Conservation (phyloP, 202 grass and related monocot species). For the Cymbopogon flexuosus region DNA sequence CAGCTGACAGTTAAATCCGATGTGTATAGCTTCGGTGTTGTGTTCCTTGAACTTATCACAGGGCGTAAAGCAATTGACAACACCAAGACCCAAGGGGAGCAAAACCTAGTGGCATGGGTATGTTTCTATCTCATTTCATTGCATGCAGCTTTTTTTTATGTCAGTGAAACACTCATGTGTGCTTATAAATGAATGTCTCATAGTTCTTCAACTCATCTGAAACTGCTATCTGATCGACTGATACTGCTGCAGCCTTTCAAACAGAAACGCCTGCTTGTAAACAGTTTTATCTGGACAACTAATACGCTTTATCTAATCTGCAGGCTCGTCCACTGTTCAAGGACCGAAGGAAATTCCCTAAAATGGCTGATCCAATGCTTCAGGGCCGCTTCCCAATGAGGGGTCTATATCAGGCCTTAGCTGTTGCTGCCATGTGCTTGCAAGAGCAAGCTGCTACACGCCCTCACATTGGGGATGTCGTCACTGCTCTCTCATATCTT, state of each 20-base stretch:
- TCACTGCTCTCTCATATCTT: constrained; percentile 92
- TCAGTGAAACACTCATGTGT: background rate
- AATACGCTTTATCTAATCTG: constrained; percentile 32
- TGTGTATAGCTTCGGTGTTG: constrained; percentile 96
- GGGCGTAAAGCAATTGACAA: constrained; percentile 93
- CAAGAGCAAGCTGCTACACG: constrained; percentile 93
- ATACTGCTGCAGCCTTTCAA: background rate
- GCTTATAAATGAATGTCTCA: background rate
- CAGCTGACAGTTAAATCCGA: constrained; percentile 93
- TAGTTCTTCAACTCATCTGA: background rate
- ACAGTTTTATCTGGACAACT: constrained; percentile 14
- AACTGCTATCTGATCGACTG: background rate
- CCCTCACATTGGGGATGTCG: constrained; percentile 89
- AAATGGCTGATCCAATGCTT: constrained; percentile 92
- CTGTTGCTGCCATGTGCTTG: constrained; percentile 97
- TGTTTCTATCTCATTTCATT: constrained; percentile 20
- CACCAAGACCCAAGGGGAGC: constrained; percentile 62
- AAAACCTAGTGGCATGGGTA: constrained; percentile 98
- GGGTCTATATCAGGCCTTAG: constrained; percentile 88
- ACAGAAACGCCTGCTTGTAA: background rate
- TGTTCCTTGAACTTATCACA: constrained; percentile 93
- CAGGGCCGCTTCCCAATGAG: constrained; percentile 80
- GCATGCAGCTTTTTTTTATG: background rate
- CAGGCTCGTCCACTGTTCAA: constrained; percentile 97
- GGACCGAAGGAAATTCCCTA: constrained; percentile 90